Base-by-base conservation (phyloP, 2,329 filamentous ascomycete genomes). In the Beauveria pseudobassiana region DNA sequence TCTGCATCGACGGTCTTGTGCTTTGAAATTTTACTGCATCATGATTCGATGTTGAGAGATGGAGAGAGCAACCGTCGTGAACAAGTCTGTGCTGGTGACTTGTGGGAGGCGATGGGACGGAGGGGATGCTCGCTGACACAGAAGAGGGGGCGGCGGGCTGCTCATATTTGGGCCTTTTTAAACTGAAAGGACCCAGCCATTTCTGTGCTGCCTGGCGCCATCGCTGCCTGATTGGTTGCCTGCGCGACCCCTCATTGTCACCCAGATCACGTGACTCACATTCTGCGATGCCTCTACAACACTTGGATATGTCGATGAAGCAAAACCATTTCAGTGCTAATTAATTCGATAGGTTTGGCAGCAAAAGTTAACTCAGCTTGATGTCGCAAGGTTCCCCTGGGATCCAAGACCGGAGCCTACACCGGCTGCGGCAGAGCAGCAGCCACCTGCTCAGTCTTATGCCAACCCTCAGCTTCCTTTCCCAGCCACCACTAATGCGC, bases 311-410 rank as follows among this genome's bases (percentile, higher is more conserved):
- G 40, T n/a, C 20, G n/a, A 48, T 46, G n/a, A 52, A 28, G 7
- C 28, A 52, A 10, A 40, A 24, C 14, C 40, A 43, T 58, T 14
- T 24, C 43, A 22, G 24, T 20, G 20, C 58, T 59, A 54, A 58
- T 24, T 58, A 59, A 61, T 63, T 65, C 48, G 60, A 52, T 69
- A 98, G 93, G 90, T 88, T 77, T 99, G 95, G 95, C 93, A 98
- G 80, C 82, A 87, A 69, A 97, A 96, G 76, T 82, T 99, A 42
- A 89, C 93, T 1, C 86, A 87, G 67, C 86, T 96, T 66, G 86
- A 89, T 67, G 88, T 98, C 64, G 95, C 95, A 63, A 80, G 85
- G 62, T 97, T 98, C 73, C 93, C 95, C 12, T 99, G 95, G 95
- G 95, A 99, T 72, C 93, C 95, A 49, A 87, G 89, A 71, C 88